Percentiles rank a stretch among this genome's conserved stretches.
phyloP scores from a whole-genome alignment of 2,329 filamentous ascomycete genomes.

The Huntiella omanensis region DNA sequence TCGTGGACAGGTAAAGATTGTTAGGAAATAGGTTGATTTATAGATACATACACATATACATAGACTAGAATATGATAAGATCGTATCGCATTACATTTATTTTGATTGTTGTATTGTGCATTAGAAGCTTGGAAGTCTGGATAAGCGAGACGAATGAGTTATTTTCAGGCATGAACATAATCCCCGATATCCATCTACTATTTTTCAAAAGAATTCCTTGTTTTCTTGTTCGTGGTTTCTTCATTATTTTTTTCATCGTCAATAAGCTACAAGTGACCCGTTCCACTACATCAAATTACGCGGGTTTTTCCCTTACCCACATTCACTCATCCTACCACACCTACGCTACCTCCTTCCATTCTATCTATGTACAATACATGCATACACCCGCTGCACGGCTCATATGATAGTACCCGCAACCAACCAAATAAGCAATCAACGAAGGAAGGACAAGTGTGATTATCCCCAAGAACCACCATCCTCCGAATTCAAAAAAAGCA shows the following conservation, averaged over 20 bases:
- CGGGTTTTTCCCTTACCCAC: no score
- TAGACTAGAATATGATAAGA: neutral
- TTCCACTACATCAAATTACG: no score
- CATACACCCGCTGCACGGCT: no score
- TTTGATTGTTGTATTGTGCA: neutral
- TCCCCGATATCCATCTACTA: neutral
- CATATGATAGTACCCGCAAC: no score
- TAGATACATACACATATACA: neutral
- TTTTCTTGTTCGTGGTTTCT: neutral
- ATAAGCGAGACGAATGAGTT: neutral
- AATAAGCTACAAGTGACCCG: no score
- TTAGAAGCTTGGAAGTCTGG: neutral
- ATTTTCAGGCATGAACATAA: neutral
- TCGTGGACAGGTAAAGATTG: conserved; percentile 44
- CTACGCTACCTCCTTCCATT: no score
- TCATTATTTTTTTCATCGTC: neutral
- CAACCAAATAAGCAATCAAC: no score
- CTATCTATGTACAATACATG: no score
- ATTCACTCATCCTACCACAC: no score
- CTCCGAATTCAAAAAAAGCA: no score
- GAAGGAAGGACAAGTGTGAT: no score
- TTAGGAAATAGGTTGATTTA: conserved; percentile 36
- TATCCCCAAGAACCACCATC: no score
- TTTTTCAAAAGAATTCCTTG: neutral
- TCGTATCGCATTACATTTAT: neutral